Conservation (phyloP, 2,329 filamentous ascomycete genomes). For the Aspergillus sojae region DNA sequence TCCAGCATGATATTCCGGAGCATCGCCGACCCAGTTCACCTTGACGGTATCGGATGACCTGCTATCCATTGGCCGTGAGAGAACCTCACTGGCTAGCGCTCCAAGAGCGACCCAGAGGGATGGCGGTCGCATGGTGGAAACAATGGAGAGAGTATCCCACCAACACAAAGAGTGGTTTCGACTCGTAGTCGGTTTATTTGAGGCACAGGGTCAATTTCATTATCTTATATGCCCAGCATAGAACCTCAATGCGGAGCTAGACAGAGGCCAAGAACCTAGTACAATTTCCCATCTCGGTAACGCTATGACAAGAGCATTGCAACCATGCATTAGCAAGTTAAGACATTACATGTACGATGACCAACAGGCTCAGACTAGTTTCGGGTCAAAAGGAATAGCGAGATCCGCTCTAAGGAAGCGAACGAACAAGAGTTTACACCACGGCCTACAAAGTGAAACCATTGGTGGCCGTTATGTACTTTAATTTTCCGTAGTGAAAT, state of each 20-base stretch:
- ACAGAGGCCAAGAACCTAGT: background rate
- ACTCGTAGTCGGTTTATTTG: background rate
- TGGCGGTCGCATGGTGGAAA: background rate
- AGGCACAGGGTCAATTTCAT: background rate
- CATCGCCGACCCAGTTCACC: slow-evolving; percentile 44
- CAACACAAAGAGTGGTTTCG: background rate
- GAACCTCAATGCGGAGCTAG: background rate
- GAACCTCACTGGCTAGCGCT: background rate
- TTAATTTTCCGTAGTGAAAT: background rate
- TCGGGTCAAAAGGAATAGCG: background rate
- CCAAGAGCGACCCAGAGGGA: background rate
- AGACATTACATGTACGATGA: background rate
- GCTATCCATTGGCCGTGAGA: background rate
- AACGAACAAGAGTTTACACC: background rate
- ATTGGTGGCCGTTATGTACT: background rate
- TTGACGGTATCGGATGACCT: slow-evolving; percentile 4
- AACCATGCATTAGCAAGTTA: background rate
- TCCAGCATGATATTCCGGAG: slow-evolving; percentile 39
- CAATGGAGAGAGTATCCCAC: background rate
- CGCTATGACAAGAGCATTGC: background rate
- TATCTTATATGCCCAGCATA: background rate
- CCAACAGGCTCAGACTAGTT: background rate
- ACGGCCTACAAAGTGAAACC: background rate
- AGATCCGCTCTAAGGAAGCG: background rate
- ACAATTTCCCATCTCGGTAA: background rate